A percentile compares a stretch with the other conserved stretches of the same genome.
Evolutionary conservation across 148 eudicot species (phyloP).

Genomic region (Diospyros kaki): DNA sequence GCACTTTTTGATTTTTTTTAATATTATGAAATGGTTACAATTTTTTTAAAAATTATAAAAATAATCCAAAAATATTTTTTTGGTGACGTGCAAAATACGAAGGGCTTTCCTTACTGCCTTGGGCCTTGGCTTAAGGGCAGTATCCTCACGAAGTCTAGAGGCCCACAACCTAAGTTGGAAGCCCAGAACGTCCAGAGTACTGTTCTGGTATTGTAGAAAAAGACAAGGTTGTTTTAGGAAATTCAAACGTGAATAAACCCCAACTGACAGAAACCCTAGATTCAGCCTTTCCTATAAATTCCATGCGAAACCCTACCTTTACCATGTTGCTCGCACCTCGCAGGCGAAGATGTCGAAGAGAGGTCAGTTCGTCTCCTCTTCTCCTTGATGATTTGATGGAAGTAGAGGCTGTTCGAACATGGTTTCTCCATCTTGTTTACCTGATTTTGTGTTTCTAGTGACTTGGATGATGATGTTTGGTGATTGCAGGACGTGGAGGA

Average conservation of each 20-base stretch:
- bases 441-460: too few relatives aligned
- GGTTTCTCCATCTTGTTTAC: neutral
- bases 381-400: neutral
- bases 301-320: slow-evolving; percentile 8
- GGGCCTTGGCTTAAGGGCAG: too few relatives aligned
- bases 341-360: slow-evolving; percentile 57
- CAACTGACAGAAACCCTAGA: neutral
- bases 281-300: neutral
- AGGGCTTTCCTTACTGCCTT: too few relatives aligned
- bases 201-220: neutral
- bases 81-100: too few relatives aligned
- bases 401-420: neutral
- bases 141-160: too few relatives aligned
- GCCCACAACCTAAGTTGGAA: neutral
- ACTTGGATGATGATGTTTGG: neutral
- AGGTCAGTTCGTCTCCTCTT: slow-evolving; percentile 24
- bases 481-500: slow-evolving; percentile 61
- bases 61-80: too few relatives aligned
- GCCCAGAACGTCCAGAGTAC: neutral
- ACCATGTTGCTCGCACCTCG: neutral
- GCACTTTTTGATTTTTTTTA: too few relatives aligned
- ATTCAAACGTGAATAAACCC: neutral
- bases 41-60: too few relatives aligned
- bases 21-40: too few relatives aligned
- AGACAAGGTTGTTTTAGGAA: neutral